A percentile compares a stretch with the other conserved stretches of the same genome.
These are phyloP conservation scores for Cryptococcus sp. DNA, from an alignment of 1,284 basidiomycete genomes.

Conservation along the genomic window DNA sequence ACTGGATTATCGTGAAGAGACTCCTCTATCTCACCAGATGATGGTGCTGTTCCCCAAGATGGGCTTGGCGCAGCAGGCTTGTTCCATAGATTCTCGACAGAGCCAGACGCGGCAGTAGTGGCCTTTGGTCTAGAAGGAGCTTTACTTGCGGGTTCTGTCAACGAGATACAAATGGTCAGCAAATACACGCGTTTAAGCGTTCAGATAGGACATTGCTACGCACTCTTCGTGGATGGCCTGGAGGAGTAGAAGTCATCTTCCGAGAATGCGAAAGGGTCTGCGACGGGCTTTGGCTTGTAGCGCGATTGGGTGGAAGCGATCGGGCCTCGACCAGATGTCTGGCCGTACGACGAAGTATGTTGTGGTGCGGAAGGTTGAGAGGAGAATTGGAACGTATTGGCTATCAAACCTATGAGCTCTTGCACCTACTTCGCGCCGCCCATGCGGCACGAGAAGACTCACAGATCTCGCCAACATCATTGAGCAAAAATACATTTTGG, in stretches of 20 bases:
- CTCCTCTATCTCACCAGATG: slow-evolving; percentile 19
- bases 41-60: slow-evolving; percentile 55
- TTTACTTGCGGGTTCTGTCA: slow-evolving; percentile 20
- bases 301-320: slow-evolving; percentile 45
- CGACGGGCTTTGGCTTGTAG: slow-evolving; percentile 41
- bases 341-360: slow-evolving; percentile 15
- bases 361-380: slow-evolving; percentile 27
- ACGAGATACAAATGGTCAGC: background rate
- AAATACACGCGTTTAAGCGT: too few relatives aligned
- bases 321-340: slow-evolving; percentile 16
- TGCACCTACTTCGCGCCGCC: too few relatives aligned
- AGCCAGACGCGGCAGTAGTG: slow-evolving; percentile 11
- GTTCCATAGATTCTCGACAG: slow-evolving; percentile 29
- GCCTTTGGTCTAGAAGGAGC: slow-evolving; percentile 15
- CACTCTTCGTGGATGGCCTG: slow-evolving; percentile 37
- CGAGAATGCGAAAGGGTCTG: slow-evolving; percentile 51
- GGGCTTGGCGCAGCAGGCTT: slow-evolving; percentile 35
- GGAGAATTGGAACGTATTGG: slow-evolving; percentile 89
- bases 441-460: slow-evolving; percentile 40
- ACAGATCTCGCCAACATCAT: slow-evolving; percentile 65
- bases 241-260: slow-evolving; percentile 53
- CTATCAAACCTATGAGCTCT: slow-evolving; percentile 54
- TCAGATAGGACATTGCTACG: slow-evolving; percentile 14
- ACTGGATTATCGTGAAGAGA: slow-evolving; percentile 2
- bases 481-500: slow-evolving; percentile 25